Conservation (phyloP, 768 basidiomycete genomes). For the Steccherinum ochraceum region DNA sequence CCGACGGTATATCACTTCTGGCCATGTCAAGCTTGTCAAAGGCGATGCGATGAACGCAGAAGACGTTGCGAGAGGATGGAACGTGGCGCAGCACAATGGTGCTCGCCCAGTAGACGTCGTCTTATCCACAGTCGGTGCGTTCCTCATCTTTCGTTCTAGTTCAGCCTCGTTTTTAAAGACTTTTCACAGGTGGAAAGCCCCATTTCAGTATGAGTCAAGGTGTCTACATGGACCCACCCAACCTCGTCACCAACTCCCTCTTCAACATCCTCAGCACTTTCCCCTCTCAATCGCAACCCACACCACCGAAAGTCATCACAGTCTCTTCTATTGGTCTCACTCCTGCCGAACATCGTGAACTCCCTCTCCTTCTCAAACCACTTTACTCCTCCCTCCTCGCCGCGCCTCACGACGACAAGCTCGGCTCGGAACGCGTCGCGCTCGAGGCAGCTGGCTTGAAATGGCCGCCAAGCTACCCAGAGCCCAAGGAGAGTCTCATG, state of each 20-base stretch:
- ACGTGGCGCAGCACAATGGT: slow-evolving; percentile 28
- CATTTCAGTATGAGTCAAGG: slow-evolving; percentile 44
- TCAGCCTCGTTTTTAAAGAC: slow-evolving; percentile 2
- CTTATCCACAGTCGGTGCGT: slow-evolving; percentile 56
- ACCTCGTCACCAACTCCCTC: slow-evolving; percentile 54
- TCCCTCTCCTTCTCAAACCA: slow-evolving; percentile 44
- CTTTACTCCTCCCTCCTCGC: slow-evolving; percentile 41
- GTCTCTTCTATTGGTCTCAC: slow-evolving; percentile 51
- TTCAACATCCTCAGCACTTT: slow-evolving; percentile 51
- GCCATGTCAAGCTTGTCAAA: slow-evolving; percentile 47
- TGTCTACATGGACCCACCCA: slow-evolving; percentile 38
- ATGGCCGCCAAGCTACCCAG: slow-evolving; percentile 50
- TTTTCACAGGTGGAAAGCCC: slow-evolving; percentile 37
- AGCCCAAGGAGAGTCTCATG: slow-evolving; percentile 34
- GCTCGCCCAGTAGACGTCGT: slow-evolving; percentile 42
- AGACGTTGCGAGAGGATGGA: slow-evolving; percentile 50
- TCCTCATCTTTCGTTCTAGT: background rate
- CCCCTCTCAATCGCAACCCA: slow-evolving; percentile 40
- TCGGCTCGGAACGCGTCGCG: slow-evolving; percentile 47
- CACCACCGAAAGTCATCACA: slow-evolving; percentile 47
- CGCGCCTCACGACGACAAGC: slow-evolving; percentile 53
- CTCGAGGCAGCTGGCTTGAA: slow-evolving; percentile 42
- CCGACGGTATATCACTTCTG: slow-evolving; percentile 41
- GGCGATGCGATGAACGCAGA: slow-evolving; percentile 53
- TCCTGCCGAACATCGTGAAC: slow-evolving; percentile 30